phyloP scores from a whole-genome alignment of 139 green algal species.

The Tetraselmis chui region DNA sequence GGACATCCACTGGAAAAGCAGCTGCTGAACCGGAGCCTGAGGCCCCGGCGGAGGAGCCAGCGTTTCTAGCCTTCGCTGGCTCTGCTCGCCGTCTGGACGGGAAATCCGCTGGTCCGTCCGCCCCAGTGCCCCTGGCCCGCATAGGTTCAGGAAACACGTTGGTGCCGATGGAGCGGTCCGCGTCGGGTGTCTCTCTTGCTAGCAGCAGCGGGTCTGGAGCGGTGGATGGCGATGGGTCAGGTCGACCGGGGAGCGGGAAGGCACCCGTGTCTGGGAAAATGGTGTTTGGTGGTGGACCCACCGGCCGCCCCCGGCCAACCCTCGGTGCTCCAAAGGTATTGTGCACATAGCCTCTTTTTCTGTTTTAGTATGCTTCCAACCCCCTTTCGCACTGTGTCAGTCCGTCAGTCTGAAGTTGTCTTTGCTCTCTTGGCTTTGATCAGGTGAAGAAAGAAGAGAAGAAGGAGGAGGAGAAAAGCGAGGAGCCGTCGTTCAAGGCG shows the following conservation, averaged over 20 bases:
- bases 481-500: slow-evolving; percentile 40
- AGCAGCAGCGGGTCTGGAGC: slow-evolving; percentile 6
- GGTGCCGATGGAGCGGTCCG: not conserved
- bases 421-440: not conserved
- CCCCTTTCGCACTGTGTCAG: too few species aligned
- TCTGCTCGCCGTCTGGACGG: slow-evolving; percentile 69
- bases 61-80: slow-evolving; percentile 76
- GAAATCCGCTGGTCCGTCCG: slow-evolving; percentile 37
- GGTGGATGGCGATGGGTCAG: not conserved
- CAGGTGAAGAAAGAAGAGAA: slow-evolving; percentile 29
- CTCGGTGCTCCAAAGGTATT: slow-evolving; percentile 28
- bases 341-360: too few species aligned
- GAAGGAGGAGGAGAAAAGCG: slow-evolving; percentile 13
- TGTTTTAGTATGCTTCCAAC: too few species aligned
- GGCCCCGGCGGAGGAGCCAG: slow-evolving; percentile 31
- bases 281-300: slow-evolving; percentile 38
- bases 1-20: not conserved
- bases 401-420: not conserved
- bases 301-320: slow-evolving; percentile 58
- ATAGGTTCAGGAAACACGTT: not conserved
- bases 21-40: slow-evolving; percentile 23
- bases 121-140: slow-evolving; percentile 21
- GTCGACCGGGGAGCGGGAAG: not conserved
- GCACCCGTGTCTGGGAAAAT: slow-evolving; percentile 53
- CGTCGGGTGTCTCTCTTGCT: not conserved